Conservation (phyloP, 257 asterid genomes). For the Datura wrightii region DNA sequence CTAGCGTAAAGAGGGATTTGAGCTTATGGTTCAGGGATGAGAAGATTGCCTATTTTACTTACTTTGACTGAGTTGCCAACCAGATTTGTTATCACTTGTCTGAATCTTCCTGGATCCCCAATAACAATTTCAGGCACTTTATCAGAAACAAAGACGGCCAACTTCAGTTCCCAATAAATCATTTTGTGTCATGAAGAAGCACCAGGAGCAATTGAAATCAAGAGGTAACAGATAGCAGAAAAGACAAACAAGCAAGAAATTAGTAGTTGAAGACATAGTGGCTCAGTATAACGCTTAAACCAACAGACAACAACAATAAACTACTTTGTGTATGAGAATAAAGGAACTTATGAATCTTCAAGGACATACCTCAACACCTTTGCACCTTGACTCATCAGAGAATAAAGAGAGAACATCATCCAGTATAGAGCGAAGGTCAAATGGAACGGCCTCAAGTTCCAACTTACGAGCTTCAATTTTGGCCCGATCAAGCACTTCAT, state of each 20-base stretch:
- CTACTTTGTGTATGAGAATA: neutral
- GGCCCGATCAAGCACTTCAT: conserved; percentile 92
- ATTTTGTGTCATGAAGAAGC: conserved; percentile 2
- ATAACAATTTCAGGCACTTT: conserved; percentile 80
- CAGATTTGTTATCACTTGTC: conserved; percentile 93
- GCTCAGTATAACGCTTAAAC: neutral
- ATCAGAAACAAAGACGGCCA: conserved; percentile 91
- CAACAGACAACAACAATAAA: conserved; percentile 14
- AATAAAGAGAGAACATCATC: conserved; percentile 89
- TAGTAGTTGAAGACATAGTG: conserved; percentile 14
- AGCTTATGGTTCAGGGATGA: conserved; percentile 16
- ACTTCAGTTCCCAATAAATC: conserved; percentile 56
- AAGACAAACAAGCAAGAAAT: conserved; percentile 8
- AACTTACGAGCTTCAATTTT: conserved; percentile 89
- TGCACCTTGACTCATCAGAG: conserved; percentile 84
- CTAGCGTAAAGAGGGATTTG: neutral
- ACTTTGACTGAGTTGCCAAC: conserved; percentile 97
- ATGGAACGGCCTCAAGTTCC: conserved; percentile 86
- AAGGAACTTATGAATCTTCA: neutral
- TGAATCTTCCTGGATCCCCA: conserved; percentile 96
- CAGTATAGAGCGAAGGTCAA: conserved; percentile 69
- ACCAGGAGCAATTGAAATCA: conserved; percentile 11
- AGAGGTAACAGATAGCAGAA: neutral
- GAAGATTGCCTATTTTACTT: conserved; percentile 41
- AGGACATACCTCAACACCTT: conserved; percentile 78